Conservation (phyloP, 2,329 filamentous ascomycete genomes). For the Paraphoma sp. region DNA sequence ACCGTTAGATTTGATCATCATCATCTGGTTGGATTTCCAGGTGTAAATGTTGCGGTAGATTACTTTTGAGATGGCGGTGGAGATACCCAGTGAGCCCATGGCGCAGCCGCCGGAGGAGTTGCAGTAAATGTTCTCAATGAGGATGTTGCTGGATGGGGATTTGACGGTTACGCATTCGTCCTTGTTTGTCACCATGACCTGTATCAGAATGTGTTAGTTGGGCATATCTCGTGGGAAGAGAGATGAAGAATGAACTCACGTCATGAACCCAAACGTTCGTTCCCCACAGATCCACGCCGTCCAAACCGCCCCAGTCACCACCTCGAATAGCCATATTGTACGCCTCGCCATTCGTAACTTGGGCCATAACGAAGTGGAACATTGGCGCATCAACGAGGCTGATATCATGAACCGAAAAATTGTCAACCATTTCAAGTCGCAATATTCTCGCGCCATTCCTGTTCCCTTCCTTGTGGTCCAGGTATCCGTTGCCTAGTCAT, state of each 20-base stretch:
- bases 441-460: constrained; percentile 54
- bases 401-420: constrained; percentile 60
- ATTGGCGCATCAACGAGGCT: constrained; percentile 57
- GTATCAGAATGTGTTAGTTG: neutral
- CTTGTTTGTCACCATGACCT: constrained; percentile 66
- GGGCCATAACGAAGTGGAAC: constrained; percentile 61
- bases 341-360: constrained; percentile 59
- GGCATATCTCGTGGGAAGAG: neutral
- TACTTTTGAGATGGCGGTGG: constrained; percentile 60
- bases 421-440: constrained; percentile 52
- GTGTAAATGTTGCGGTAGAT: constrained; percentile 66
- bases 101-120: constrained; percentile 67
- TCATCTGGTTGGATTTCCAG: constrained; percentile 67
- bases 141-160: constrained; percentile 56
- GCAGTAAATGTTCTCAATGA: constrained; percentile 67
- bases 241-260: constrained; percentile 18
- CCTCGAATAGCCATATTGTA: constrained; percentile 65
- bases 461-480: constrained; percentile 53
- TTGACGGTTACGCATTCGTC: constrained; percentile 68
- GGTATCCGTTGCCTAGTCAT: constrained; percentile 54
- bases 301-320: constrained; percentile 59
- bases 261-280: constrained; percentile 66
- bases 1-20: constrained; percentile 68
- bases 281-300: constrained; percentile 63
- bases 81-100: constrained; percentile 61